Base-by-base conservation (phyloP, 202 grass and related monocot genomes). In the Carex sylvatica region DNA sequence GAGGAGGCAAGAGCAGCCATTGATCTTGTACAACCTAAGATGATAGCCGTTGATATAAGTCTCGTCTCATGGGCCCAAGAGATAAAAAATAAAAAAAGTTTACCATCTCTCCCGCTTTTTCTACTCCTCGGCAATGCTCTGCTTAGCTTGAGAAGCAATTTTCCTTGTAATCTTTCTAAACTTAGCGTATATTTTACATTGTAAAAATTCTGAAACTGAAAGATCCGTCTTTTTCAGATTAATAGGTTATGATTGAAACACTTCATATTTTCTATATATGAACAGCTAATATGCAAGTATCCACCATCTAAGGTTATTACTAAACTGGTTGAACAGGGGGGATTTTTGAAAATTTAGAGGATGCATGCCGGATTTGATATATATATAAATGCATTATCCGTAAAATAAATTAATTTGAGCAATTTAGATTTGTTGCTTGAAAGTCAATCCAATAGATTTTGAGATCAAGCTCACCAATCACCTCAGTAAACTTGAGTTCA, bases 1-100 rank as follows among this genome's bases (percentile, higher is more conserved):
- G 89, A 98, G 67, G 96, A 98, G 81, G 92, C 91, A 59, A 61
- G 55, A 13, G 62, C 76, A 24, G 91, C 91, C 15, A 86, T 98
- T 86, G 74, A 93, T 72, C 83, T 95, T 28, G 91, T 93, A 78
- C 91, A 74, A n/a, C 96, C 96, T 0, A 85, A 82, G 55, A 88
- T 83, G 35, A 80, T 98, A 69, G 74, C 89, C 61, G 83, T 90
- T 60, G 91, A 92, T 70, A 80, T 1, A 14, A 70, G 6, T 54
- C 88, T 80, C 56, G 84, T 20, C 36, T 80, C 71, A 4, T 98
- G 91, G 91, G 91, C 85, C 6, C 16, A 75, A 31, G 35, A 87
- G 30, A 51, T 98, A 10, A 84, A 1, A 69, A 70, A 52, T 42
- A 83, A 33, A 58, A 53, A 44, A 3, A 78, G 1, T 23, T 51